Evolutionary conservation across 352 stramenopile genomes (phyloP), one percentile per base, ranked within the genome.

Genomic region (Phytophthora sojae): DNA sequence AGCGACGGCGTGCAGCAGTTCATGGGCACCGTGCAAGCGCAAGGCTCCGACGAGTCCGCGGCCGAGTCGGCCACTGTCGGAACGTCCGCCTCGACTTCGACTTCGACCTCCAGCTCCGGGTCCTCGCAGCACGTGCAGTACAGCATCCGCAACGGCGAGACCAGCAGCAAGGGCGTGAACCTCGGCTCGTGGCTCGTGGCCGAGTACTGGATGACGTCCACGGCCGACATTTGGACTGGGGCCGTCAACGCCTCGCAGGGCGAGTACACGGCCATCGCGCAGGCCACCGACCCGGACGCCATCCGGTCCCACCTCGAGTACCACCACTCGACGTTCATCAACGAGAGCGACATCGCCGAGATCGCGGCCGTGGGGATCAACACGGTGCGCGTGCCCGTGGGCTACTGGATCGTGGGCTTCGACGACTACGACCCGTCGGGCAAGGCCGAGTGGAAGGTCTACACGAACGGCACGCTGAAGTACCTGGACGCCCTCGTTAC

Each of bases 341-440:
- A 75, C 0, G 85, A 94, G 57, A 61, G 64, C 7, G 86, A 93
- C 30, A 93, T 96, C 61, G 63, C 61, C 5, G 74, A 68, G 7
- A 94, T 96, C 55, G 83, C 82, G 0, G 70, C 61, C 5, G 72
- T 83, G 8, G 85, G 86, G 0, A 80, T 96, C 69, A 94, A 96
- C 68, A 94, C 87, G 1, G 85, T 95, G n/a, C 86, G 88, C 6
- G 86, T 95, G 9, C 86, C 88, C 0, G 75, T 96, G 3, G 88
- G 88, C 15, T 94, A 91, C 67, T 96, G 86, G 88, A 93, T 96
- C 76, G 67, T 83, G 2, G 83, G 84, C 42, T 91, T 87, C 49
- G 81, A 92, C 72, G n/a, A 88, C 53, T 56, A 91, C 64, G 83
- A 91, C 42, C 69, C 73, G 17, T 81, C 67, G 3, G 63, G 71